Conservation (phyloP, 129 eudicot genomes). For the Ambrosia artemisiifolia region DNA sequence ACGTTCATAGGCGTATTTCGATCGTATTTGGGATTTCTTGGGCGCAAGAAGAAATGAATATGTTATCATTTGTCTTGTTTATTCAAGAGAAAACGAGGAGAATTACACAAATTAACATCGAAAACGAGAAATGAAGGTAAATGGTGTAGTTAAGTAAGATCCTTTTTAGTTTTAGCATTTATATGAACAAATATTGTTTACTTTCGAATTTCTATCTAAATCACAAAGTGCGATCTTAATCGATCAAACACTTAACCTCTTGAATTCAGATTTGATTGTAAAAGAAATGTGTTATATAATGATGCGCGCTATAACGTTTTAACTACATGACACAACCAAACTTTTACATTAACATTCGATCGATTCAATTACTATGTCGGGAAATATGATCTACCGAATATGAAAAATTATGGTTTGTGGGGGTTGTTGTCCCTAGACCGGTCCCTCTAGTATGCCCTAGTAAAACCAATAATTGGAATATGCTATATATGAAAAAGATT, state of each 20-base stretch:
- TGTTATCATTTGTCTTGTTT: no score
- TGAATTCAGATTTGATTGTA: neutral
- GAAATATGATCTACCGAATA: no score
- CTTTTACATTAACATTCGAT: neutral
- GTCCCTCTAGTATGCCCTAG: no score
- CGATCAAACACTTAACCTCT: neutral
- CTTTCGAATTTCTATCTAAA: neutral
- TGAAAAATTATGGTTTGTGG: no score
- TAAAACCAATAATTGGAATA: no score
- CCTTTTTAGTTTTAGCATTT: neutral
- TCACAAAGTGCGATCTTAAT: neutral
- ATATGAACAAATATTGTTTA: neutral
- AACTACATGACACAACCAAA: neutral
- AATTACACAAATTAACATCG: neutral
- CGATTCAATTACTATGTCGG: neutral
- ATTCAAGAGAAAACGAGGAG: neutral
- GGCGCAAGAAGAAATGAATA: no score
- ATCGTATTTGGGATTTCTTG: neutral
- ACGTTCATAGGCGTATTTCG: no score
- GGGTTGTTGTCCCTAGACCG: neutral
- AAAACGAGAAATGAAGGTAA: neutral
- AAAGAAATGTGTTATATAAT: no score
- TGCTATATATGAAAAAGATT: no score
- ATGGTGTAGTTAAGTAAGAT: neutral
- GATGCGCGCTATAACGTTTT: no score